phyloP scores from a whole-genome alignment of 2,329 filamentous ascomycete genomes.

The Cladosporium halotolerans region DNA sequence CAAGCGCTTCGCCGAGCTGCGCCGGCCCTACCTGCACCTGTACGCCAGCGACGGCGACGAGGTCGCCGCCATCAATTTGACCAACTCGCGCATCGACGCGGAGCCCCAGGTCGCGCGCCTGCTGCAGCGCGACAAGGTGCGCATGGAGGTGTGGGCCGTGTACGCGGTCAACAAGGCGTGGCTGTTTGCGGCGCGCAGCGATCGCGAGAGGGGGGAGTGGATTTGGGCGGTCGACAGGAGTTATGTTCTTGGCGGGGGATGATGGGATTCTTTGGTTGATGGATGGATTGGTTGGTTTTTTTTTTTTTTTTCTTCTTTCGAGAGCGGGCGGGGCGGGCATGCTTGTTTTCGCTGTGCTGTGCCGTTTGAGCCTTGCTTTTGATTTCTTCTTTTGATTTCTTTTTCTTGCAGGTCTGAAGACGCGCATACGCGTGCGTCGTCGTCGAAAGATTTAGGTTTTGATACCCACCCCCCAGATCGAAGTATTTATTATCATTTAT shows the following conservation, averaged over 20 bases:
- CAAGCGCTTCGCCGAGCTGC: conserved; percentile 85
- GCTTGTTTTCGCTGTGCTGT: too few relatives aligned
- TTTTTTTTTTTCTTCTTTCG: too few relatives aligned
- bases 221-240: conserved; percentile 91
- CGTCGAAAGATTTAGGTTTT: too few relatives aligned
- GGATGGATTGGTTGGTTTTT: too few relatives aligned
- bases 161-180: conserved; percentile 94
- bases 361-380: too few relatives aligned
- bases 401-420: too few relatives aligned
- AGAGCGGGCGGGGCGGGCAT: too few relatives aligned
- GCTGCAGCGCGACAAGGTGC: conserved; percentile 41
- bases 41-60: conserved; percentile 86
- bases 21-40: conserved; percentile 85
- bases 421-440: too few relatives aligned
- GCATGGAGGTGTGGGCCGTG: conserved; percentile 69
- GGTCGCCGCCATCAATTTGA: conserved; percentile 78
- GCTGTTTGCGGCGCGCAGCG: conserved; percentile 82
- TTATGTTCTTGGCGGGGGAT: conserved; percentile 39
- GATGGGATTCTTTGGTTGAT: too few relatives aligned
- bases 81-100: conserved; percentile 85
- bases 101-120: conserved; percentile 80
- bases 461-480: too few relatives aligned
- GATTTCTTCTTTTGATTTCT: too few relatives aligned
- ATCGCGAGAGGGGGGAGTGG: conserved; percentile 94
- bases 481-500: too few relatives aligned